Evolutionary conservation across 192 early-diverging fungal genomes (phyloP).

Genomic region (Helicostylum pulchrum): DNA sequence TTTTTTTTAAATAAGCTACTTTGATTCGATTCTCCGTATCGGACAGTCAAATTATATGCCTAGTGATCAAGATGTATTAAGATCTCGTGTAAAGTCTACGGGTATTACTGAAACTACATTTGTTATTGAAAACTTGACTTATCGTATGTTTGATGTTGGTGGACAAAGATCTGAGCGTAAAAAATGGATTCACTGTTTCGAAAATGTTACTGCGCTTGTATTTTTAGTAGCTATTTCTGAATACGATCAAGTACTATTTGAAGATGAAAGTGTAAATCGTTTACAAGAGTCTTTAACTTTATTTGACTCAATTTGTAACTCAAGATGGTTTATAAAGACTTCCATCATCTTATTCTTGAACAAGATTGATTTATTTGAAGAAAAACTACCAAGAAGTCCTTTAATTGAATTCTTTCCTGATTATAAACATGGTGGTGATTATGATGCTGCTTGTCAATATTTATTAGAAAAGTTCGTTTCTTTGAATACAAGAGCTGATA

Average conservation of each 20-base stretch:
- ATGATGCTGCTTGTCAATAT: slow-evolving; percentile 75
- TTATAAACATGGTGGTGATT: slow-evolving; percentile 71
- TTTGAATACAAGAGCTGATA: slow-evolving; percentile 67
- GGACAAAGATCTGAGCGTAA: slow-evolving; percentile 98
- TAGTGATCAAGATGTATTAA: slow-evolving; percentile 93
- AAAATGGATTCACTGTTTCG: slow-evolving; percentile 99
- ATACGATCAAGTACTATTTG: slow-evolving; percentile 93
- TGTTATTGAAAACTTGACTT: slow-evolving; percentile 86
- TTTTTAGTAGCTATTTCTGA: slow-evolving; percentile 95
- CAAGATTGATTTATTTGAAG: slow-evolving; percentile 95
- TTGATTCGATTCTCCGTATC: slow-evolving; percentile 91
- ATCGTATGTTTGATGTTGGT: slow-evolving; percentile 97
- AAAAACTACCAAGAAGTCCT: slow-evolving; percentile 82
- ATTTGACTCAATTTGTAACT: slow-evolving; percentile 98
- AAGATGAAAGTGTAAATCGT: slow-evolving; percentile 95
- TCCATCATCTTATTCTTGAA: slow-evolving; percentile 99
- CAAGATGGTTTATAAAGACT: slow-evolving; percentile 94
- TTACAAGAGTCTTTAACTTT: slow-evolving; percentile 95
- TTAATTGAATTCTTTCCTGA: slow-evolving; percentile 90
- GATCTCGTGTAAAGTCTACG: slow-evolving; percentile 95
- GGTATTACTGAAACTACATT: slow-evolving; percentile 96
- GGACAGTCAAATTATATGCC: slow-evolving; percentile 77
- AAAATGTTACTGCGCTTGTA: slow-evolving; percentile 93
- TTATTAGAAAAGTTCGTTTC: slow-evolving; percentile 78
- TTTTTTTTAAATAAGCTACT: slow-evolving; percentile 67